Evolutionary conservation across 2,329 filamentous ascomycete species (phyloP), one percentile per base, ranked within the genome.

Genomic region (Aspergillus sp.): DNA sequence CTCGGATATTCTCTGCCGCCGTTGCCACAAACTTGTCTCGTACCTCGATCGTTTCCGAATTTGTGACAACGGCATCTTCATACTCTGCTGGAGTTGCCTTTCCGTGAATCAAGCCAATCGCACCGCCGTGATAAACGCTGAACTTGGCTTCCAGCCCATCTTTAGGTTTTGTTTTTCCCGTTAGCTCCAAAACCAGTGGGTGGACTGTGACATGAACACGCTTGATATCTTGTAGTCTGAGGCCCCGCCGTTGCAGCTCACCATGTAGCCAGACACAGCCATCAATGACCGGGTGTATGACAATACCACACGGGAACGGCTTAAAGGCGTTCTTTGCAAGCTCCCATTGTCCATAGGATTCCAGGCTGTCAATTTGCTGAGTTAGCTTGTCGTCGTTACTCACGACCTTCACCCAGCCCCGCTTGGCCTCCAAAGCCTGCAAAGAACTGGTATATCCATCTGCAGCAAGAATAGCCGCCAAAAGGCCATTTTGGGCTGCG

Each of bases 231-330:
- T 71, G 49, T 0, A 73, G 45, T 13, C 67, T 53, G 3, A 76
- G 65, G 0, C 72, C 74, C 41, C 74, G 64, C 10, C 64, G 53
- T 12, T 68, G 51, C 43, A 79, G 68, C 53, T 82, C 70, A 1
- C 72, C 66, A 64, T 80, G 77, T 13, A 85, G 65, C 64, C 82
- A 80, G 13, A 80, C 79, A 61, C 79, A 81, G 2, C 72, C 82
- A 67, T 86, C 83, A 58, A 86, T 85, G 3, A 80, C 75, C 1
- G 83, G 82, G 68, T 86, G 84, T 63, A 84, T 82, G 0, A 85
- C 82, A 61, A 85, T 85, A 1, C 83, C 84, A 67, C 83, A 85
- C 0, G 84, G 83, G 61, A 82, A 86, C 0, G 83, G 84, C 67
- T 86, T 85, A 72, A 85, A 85, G 1, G 81, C 79, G 62, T 85